Conservation (phyloP, 2,329 filamentous ascomycete species). For the Leptoxyphium fumago region DNA sequence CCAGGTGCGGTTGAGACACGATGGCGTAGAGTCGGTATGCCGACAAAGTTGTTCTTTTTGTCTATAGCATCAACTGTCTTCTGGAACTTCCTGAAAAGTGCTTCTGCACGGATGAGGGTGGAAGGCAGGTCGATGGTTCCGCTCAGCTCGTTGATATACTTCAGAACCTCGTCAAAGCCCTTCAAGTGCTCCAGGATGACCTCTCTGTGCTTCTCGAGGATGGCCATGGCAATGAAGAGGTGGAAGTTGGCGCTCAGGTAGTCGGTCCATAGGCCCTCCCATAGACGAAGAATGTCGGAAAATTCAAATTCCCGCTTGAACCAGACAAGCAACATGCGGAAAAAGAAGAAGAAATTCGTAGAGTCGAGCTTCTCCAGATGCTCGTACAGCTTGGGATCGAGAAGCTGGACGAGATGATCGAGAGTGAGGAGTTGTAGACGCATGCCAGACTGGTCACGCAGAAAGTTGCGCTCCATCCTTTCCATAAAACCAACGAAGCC, state of each 20-base stretch:
- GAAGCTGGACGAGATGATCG: slow-evolving; percentile 88
- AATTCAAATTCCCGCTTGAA: slow-evolving; percentile 96
- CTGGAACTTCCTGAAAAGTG: slow-evolving; percentile 76
- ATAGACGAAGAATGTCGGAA: slow-evolving; percentile 71
- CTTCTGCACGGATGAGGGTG: slow-evolving; percentile 75
- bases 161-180: slow-evolving; percentile 92
- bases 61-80: slow-evolving; percentile 82
- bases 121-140: slow-evolving; percentile 81
- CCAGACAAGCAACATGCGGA: slow-evolving; percentile 97
- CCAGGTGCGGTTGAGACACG: slow-evolving; percentile 26
- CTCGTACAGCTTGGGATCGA: slow-evolving; percentile 87
- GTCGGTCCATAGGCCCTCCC: slow-evolving; percentile 93
- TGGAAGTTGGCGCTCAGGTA: slow-evolving; percentile 81
- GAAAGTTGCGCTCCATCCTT: slow-evolving; percentile 92
- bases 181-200: slow-evolving; percentile 90
- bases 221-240: slow-evolving; percentile 82
- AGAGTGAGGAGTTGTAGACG: slow-evolving; percentile 76
- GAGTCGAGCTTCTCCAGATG: slow-evolving; percentile 83
- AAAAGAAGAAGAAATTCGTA: slow-evolving; percentile 99
- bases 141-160: slow-evolving; percentile 95
- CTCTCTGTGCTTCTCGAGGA: slow-evolving; percentile 88
- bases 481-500: slow-evolving; percentile 93
- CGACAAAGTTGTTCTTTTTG: slow-evolving; percentile 75
- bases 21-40: slow-evolving; percentile 32
- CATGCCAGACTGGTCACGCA: slow-evolving; percentile 94